These are phyloP conservation scores for Gossypium davidsonii DNA, from an alignment of 441 rosid genomes.

Conservation along the genomic window DNA sequence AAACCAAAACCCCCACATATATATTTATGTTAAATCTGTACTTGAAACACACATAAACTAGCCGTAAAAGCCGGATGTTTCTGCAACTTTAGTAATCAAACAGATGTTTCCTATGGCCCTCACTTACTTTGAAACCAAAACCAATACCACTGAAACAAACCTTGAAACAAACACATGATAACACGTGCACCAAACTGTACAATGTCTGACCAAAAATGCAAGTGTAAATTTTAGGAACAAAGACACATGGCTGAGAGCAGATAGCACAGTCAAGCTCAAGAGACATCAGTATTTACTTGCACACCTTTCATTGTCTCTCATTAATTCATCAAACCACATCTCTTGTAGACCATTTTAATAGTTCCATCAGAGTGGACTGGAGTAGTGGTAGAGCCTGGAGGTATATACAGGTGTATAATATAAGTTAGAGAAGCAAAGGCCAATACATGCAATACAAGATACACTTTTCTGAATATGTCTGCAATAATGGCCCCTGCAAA, in stretches of 20 bases:
- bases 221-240: background rate
- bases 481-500: conserved; percentile 1
- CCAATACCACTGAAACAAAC: background rate
- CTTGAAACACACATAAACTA: conserved; percentile 9
- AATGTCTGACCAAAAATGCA: background rate
- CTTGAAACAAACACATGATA: conserved; percentile 7
- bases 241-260: background rate
- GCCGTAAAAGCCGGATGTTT: conserved; percentile 2
- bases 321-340: background rate
- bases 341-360: background rate
- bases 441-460: background rate
- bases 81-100: conserved; percentile 5
- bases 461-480: background rate
- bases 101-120: background rate
- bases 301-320: background rate
- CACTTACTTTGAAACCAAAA: background rate
- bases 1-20: background rate
- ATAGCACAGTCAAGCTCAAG: background rate
- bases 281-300: conserved; percentile 1
- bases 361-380: background rate
- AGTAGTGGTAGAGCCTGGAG: background rate
- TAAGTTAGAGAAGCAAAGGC: background rate
- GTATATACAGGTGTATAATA: background rate
- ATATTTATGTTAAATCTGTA: background rate
- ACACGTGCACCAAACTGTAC: conserved; percentile 13